Evolutionary conservation across 345 rosid genomes (phyloP), one percentile per base, ranked within the genome.

Genomic region (Sapria himalayana): DNA sequence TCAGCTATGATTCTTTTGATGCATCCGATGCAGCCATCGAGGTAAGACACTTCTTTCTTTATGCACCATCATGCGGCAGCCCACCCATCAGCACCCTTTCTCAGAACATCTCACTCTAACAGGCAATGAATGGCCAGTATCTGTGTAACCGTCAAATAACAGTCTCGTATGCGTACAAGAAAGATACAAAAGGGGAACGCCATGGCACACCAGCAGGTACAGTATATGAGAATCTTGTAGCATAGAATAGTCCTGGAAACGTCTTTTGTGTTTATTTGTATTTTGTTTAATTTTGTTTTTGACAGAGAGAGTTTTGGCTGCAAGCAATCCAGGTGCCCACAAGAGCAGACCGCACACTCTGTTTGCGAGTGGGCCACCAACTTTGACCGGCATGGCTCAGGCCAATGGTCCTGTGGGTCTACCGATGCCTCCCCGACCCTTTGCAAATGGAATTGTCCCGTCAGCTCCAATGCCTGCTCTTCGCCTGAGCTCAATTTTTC

Each of bases 1-100:
- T 91, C 34, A 91, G 99, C 55, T 91, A 91, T 56, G 99, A 91
- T 50, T 91, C 99, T 29, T 91, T 91, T 49, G 92, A 84, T 53
- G 95, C 95, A 41, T 91, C 99, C 56, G 99, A 84, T 75, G 76
- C 95, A 35, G 99, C 95, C 45, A 91, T 84, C 31, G 99, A 91
- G 92, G 99, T 82, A 57, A 46, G 22, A 29, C 8, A 3, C 41
- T 52, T 33, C 9, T 22, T n/a, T 39, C 15, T 39, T 3, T 14
- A 25, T 18, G 3, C 20, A 3, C 16, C 21, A 18, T n/a, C n/a
- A 15, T 9, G 11, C 10, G 18, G n/a, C n/a, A n/a, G n/a, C n/a
- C n/a, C n/a, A n/a, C n/a, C n/a, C n/a, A n/a, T n/a, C n/a, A n/a
- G n/a, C n/a, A n/a, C n/a, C n/a, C n/a, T n/a, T n/a, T n/a, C n/a